These are phyloP conservation scores for Edaphochlamys debaryana DNA, from an alignment of 139 green algal species.

Conservation along the genomic window DNA sequence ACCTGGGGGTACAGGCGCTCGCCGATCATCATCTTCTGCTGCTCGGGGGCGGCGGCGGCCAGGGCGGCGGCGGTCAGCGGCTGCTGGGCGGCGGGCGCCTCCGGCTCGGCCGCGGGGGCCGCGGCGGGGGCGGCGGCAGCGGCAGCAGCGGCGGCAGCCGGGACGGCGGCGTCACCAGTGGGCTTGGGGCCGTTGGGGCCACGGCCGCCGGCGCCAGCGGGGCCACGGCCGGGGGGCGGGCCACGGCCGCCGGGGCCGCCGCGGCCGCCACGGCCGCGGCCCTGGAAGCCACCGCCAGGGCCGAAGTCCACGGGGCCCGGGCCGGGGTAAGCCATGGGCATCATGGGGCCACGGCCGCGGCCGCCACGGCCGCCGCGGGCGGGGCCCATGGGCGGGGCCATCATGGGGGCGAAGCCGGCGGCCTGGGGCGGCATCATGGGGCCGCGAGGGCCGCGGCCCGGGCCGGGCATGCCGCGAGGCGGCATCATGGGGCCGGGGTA, in stretches of 20 bases:
- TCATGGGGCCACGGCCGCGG: constrained; percentile 40
- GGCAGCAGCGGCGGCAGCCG: constrained; percentile 9
- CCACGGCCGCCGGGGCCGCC: constrained; percentile 31
- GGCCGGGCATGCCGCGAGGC: constrained; percentile 49
- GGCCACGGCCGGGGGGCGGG: constrained; percentile 8
- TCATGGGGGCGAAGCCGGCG: constrained; percentile 36
- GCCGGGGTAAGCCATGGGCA: constrained; percentile 14
- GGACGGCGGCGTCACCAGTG: not conserved
- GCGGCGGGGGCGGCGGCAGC: constrained; percentile 45
- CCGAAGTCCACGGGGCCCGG: constrained; percentile 9
- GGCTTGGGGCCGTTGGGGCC: not conserved
- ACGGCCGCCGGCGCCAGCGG: constrained; percentile 3
- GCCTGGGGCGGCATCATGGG: constrained; percentile 44
- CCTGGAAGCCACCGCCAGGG: constrained; percentile 44
- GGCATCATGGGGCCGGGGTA: constrained; percentile 49
- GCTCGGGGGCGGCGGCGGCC: constrained; percentile 79
- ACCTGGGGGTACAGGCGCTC: constrained; percentile 92
- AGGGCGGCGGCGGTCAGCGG: constrained; percentile 74
- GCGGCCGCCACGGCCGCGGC: constrained; percentile 39
- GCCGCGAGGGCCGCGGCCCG: constrained; percentile 40
- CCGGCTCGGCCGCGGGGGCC: constrained; percentile 23
- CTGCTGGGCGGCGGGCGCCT: constrained; percentile 37
- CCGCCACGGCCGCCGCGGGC: constrained; percentile 43
- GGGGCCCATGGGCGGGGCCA: constrained; percentile 34
- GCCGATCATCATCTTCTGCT: constrained; percentile 93